Conservation (phyloP, 768 basidiomycete genomes). For the Neoboletus brunneissimus region DNA sequence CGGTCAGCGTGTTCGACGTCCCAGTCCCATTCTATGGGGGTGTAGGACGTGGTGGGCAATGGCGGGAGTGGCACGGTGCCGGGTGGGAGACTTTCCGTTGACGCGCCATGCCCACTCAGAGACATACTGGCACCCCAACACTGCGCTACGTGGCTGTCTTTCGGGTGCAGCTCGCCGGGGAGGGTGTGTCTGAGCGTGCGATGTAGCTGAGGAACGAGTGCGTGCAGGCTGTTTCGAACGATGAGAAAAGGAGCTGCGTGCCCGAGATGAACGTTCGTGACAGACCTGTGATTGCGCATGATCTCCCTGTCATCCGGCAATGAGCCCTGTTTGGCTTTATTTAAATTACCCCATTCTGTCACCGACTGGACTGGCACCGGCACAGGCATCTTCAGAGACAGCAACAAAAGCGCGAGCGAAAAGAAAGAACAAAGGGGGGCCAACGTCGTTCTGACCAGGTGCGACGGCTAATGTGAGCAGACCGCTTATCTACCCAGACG, state of each 20-base stretch:
- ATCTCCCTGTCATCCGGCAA: conserved; percentile 17
- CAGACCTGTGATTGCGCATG: conserved; percentile 17
- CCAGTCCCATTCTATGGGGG: conserved; percentile 63
- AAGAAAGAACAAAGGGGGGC: too few species aligned
- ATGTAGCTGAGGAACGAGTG: neutral
- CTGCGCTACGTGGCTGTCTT: conserved; percentile 3
- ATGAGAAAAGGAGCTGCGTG: neutral
- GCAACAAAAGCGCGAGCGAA: too few species aligned
- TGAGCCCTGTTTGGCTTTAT: conserved; percentile 29
- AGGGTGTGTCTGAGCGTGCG: neutral
- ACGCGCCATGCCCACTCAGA: neutral
- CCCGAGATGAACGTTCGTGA: conserved; percentile 10
- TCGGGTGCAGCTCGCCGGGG: conserved; percentile 1
- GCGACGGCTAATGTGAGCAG: neutral
- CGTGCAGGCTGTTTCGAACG: neutral
- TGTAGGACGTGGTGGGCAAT: neutral
- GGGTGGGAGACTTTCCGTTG: conserved; percentile 5
- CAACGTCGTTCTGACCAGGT: neutral
- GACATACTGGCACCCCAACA: conserved; percentile 11
- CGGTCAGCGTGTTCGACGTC: conserved; percentile 69
- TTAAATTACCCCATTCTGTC: conserved; percentile 16
- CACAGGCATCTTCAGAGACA: conserved; percentile 16
- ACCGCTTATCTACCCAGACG: neutral
- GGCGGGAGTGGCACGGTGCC: conserved; percentile 25
- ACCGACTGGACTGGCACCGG: conserved; percentile 12